phyloP scores from a whole-genome alignment of 163 green algal genomes.

The Scenedesmus sp. region DNA sequence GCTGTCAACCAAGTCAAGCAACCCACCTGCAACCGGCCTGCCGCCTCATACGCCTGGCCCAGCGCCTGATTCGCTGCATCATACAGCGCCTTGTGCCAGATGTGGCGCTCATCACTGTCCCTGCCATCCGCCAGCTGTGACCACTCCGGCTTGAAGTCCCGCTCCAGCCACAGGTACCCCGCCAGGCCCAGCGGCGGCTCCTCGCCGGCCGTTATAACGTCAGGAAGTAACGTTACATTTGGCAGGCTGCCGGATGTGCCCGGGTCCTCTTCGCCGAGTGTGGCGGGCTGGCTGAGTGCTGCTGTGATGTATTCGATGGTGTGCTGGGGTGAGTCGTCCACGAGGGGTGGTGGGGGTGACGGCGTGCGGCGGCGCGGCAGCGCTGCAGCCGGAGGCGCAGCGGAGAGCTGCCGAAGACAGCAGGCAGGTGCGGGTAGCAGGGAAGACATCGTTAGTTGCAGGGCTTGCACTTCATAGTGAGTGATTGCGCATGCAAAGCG shows the following conservation, averaged over 20 bases:
- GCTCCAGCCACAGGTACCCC: slow-evolving; percentile 62
- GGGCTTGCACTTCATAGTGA: no score
- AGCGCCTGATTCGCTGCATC: slow-evolving; percentile 64
- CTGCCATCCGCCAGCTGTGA: not conserved
- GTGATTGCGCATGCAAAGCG: no score
- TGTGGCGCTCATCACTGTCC: slow-evolving; percentile 64
- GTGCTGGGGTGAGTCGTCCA: slow-evolving; percentile 29
- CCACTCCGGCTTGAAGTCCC: slow-evolving; percentile 12
- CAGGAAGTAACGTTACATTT: not conserved
- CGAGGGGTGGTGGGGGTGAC: not conserved
- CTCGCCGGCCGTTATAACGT: not conserved
- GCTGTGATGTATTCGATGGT: not conserved
- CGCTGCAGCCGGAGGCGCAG: not conserved
- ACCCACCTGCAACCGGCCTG: slow-evolving; percentile 36
- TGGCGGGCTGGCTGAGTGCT: not conserved
- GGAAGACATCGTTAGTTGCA: no score
- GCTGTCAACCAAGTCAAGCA: not conserved
- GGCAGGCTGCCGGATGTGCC: not conserved
- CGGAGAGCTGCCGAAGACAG: not conserved
- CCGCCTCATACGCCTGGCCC: not conserved
- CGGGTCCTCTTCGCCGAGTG: not conserved
- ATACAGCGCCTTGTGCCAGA: slow-evolving; percentile 70
- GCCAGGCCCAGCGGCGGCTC: slow-evolving; percentile 36
- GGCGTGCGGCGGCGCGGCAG: not conserved
- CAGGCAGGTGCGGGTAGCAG: not conserved